Evolutionary conservation across 2,329 filamentous ascomycete genomes (phyloP).

Genomic region (Pleomassaria siparia): DNA sequence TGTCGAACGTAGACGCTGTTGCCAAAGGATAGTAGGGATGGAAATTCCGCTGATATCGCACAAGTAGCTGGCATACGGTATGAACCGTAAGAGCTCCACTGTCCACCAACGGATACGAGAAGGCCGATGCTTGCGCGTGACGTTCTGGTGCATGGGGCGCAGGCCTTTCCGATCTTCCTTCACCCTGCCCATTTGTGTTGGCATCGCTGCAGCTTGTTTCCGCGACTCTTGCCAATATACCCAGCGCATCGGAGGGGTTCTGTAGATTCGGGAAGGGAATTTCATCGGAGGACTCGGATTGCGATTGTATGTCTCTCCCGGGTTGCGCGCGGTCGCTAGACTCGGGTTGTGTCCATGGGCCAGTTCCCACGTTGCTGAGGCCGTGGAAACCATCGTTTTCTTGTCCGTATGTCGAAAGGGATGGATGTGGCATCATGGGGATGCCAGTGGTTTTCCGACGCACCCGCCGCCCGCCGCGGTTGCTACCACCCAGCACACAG

Average conservation of each 20-base stretch:
- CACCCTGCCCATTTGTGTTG: slow-evolving; percentile 17
- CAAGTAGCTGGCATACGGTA: slow-evolving; percentile 55
- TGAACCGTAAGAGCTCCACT: slow-evolving; percentile 46
- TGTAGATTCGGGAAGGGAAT: slow-evolving; percentile 48
- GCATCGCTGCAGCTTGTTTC: slow-evolving; percentile 34
- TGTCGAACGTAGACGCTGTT: slow-evolving; percentile 60
- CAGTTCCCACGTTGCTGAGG: slow-evolving; percentile 40
- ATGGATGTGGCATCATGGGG: slow-evolving; percentile 25
- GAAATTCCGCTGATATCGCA: slow-evolving; percentile 65
- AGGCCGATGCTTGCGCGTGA: slow-evolving; percentile 36
- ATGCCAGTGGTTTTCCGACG: slow-evolving; percentile 50
- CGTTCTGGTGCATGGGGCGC: slow-evolving; percentile 14
- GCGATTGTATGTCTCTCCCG: slow-evolving; percentile 27
- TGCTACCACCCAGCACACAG: slow-evolving; percentile 61
- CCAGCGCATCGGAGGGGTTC: slow-evolving; percentile 53
- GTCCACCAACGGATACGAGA: slow-evolving; percentile 47
- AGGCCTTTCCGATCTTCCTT: slow-evolving; percentile 10
- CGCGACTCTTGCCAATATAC: slow-evolving; percentile 52
- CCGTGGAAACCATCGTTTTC: slow-evolving; percentile 39
- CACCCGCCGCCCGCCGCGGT: slow-evolving; percentile 60
- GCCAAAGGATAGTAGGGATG: slow-evolving; percentile 72
- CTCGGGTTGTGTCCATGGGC: slow-evolving; percentile 29
- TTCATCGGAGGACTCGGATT: slow-evolving; percentile 37
- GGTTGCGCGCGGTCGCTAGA: slow-evolving; percentile 18
- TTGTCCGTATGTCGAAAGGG: slow-evolving; percentile 31